Percentiles rank a stretch among this genome's conserved stretches.
These are phyloP conservation scores for Stagonosporopsis vannaccii DNA, from an alignment of 2,329 filamentous ascomycete genomes.

Conservation along the genomic window DNA sequence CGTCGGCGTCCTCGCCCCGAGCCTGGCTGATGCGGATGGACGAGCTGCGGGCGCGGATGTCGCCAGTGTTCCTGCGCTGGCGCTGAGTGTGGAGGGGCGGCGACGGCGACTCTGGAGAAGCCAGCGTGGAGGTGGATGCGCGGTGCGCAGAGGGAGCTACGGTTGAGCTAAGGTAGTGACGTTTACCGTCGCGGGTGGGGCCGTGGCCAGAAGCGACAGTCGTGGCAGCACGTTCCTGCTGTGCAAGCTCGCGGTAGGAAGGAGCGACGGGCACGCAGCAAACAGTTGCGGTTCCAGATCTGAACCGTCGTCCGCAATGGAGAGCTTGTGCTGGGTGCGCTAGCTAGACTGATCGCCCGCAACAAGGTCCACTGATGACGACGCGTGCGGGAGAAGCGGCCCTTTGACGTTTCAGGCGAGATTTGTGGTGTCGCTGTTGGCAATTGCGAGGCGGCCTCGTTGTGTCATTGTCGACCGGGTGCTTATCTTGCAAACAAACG, in stretches of 20 bases:
- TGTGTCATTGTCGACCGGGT: not conserved
- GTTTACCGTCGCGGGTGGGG: slow-evolving; percentile 14
- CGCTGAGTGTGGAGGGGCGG: slow-evolving; percentile 41
- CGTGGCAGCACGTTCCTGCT: slow-evolving; percentile 9
- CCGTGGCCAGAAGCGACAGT: slow-evolving; percentile 17
- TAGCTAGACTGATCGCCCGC: slow-evolving; percentile 18
- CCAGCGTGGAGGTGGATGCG: slow-evolving; percentile 38
- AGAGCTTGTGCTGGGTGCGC: slow-evolving; percentile 22
- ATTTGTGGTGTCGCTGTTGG: not conserved
- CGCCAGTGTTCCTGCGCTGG: slow-evolving; percentile 34
- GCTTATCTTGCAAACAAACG: slow-evolving; percentile 12
- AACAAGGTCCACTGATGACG: slow-evolving; percentile 30
- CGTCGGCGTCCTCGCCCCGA: slow-evolving; percentile 35
- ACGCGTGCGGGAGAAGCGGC: slow-evolving; percentile 15
- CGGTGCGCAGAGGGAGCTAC: slow-evolving; percentile 16
- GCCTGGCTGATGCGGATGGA: slow-evolving; percentile 44
- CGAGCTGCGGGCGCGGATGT: slow-evolving; percentile 40
- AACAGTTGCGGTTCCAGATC: slow-evolving; percentile 2
- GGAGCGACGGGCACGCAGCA: slow-evolving; percentile 8
- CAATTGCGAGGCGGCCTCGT: not conserved
- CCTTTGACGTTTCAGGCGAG: slow-evolving; percentile 6
- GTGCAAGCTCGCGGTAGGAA: slow-evolving; percentile 1
- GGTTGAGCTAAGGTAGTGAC: slow-evolving; percentile 9
- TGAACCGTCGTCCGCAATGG: slow-evolving; percentile 1
- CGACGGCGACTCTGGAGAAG: slow-evolving; percentile 30